Conservation (phyloP, 176 grass and related monocot genomes). For the maize (Zea mays) region Zm-B73-REFERENCE-NAM-5.0 NC_050098.1:144027001-144027500, state of each 20-base stretch:
- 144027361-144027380: not conserved
- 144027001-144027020: no score
- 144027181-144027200: no score
- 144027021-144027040: no score
- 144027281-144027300: not conserved
- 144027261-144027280: not conserved
- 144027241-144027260: not conserved
- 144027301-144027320: not conserved
- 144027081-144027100: no score
- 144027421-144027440: conserved; percentile 15
- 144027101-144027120: no score
- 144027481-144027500: not conserved
- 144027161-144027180: no score
- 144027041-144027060: no score
- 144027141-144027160: no score
- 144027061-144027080: no score
- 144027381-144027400: conserved; percentile 3
- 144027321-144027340: not conserved
- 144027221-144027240: conserved; percentile 18
- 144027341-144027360: not conserved
- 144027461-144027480: not conserved
- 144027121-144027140: no score
- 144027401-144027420: not conserved
- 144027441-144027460: not conserved
- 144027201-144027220: no score